Evolutionary conservation across 2,329 filamentous ascomycete species (phyloP), one percentile per base, ranked within the genome.

Genomic region (Epichloe sp.): DNA sequence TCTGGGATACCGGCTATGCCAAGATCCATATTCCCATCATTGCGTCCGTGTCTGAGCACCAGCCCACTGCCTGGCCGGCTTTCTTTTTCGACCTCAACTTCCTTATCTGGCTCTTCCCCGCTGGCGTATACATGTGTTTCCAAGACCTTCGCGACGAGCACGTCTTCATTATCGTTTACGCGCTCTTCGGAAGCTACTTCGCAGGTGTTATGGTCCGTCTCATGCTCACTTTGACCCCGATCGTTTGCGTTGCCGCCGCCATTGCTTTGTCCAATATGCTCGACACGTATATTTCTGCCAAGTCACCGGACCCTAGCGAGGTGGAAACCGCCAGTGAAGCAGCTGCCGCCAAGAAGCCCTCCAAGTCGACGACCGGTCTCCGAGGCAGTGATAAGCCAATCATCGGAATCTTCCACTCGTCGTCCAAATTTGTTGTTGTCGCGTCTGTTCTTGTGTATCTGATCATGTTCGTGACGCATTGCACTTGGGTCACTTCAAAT

Each of bases 11-110:
- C 5, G 86, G 88, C 61, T 98, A 98, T 65, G 93, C 93, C 62
- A 98, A 98, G 77, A 94, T 97, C 57, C 93, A 98, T 65, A 98
- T 98, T 65, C 93, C 93, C 55, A 98, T 98, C 65, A 98, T 98
- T 67, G 93, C 93, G 3, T 98, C 93, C n/a, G 93, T 98, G 45
- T 98, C 93, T 1, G 93, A 98, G 72, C 93, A 98, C 73, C 93
- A 98, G 72, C 93, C 93, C 50, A 98, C 93, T 38, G 93, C 93
- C 43, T 98, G 93, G 93, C 93, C 93, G 2, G 88, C 94, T 15
- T 98, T 96, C 78, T 98, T 98, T 76, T 98, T 98, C 68, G 93
- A 98, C 63, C 77, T 98, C 60, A 96, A 95, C 75, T 83, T 98
- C 74, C 79, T 98, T 62, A 95, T 98, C 71, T 98, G 93, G 93